Base-by-base conservation (phyloP, 2,329 filamentous ascomycete genomes). In the Colletotrichum orchidophilum region DNA sequence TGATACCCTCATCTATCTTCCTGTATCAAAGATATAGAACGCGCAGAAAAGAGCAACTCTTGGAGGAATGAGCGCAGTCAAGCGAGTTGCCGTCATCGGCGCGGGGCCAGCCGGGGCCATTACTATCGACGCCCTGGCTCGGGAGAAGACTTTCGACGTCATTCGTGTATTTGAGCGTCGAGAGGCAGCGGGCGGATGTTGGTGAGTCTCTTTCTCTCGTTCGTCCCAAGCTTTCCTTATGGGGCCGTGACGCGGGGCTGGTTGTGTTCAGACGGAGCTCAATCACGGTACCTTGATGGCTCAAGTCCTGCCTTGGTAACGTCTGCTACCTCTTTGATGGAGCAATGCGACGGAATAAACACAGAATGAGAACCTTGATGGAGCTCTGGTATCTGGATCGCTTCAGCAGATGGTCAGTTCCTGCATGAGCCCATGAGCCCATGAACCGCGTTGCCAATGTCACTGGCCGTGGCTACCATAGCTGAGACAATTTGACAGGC, bases 161-260 rank as follows among this genome's bases (percentile, higher is more conserved):
- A 88, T 91, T 65, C 84, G 87, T 6, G 88, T 92, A 0, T 92
- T 92, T 76, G 90, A 92, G 76, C 82, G 90, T 31, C 85, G 88
- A 61, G 87, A 90, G 71, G 84, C 83, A 15, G 82, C 88, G 1
- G 90, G 90, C 61, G 90, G 90, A 21, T 90, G 87, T 65, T 92
- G 90, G 90, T 91, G 77, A 77, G 84, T 71, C 1, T n/a, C n/a
- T 21, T 49, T 24, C 46, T 49, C 29, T 35, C 1, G 3, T 21
- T 53, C 13, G 29, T 18, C n/a, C 13, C 46, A 18, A 24, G 50
- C n/a, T 26, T 3, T 29, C 13, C 7, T 15, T 29, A 62, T 50
- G 27, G 2, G 21, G 21, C 24, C 39, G 49, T 29, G 11, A 52
- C 49, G 49, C 31, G 18, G 24, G 63, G 33, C 24, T 42, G 31